These are phyloP conservation scores for Penicillium goetzii DNA, from an alignment of 495 filamentous ascomycete species.

Conservation along the genomic window DNA sequence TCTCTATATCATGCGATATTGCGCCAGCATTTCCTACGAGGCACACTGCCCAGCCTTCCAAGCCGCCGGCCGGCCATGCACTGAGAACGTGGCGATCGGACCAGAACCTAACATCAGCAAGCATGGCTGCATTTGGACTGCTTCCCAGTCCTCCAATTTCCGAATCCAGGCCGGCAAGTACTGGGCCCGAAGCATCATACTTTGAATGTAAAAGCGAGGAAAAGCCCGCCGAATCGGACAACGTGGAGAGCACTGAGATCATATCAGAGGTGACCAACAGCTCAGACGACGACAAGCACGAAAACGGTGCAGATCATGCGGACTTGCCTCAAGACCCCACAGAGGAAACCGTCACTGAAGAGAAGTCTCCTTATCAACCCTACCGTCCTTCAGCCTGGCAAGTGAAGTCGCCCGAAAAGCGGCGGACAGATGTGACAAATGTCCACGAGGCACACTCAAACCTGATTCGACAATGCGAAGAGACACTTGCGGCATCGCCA, in stretches of 20 bases:
- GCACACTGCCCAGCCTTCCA: conserved; percentile 19
- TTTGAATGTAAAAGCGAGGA: conserved; percentile 33
- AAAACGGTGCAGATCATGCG: background rate
- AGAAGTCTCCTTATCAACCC: conserved; percentile 16
- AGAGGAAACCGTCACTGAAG: background rate
- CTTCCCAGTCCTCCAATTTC: conserved; percentile 49
- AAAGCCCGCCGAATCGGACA: background rate
- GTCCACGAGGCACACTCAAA: conserved; percentile 47
- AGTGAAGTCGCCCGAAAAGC: conserved; percentile 12
- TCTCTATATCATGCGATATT: conserved; percentile 30
- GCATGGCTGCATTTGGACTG: conserved; percentile 45
- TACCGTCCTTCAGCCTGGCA: conserved; percentile 24
- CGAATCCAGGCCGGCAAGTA: conserved; percentile 38
- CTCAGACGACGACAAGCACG: background rate
- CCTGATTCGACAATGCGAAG: conserved; percentile 39
- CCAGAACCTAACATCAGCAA: conserved; percentile 40
- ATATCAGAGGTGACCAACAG: background rate
- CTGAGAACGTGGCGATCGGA: conserved; percentile 50
- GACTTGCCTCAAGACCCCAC: background rate
- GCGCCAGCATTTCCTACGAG: conserved; percentile 23
- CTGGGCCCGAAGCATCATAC: conserved; percentile 38
- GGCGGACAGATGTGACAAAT: conserved; percentile 33
- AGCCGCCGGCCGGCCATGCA: conserved; percentile 28
- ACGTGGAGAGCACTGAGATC: background rate
- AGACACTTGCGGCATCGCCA: conserved; percentile 20